Evolutionary conservation across 2,329 filamentous ascomycete species (phyloP), one percentile per base, ranked within the genome.

Genomic region (Teratosphaeriaceae sp.): DNA sequence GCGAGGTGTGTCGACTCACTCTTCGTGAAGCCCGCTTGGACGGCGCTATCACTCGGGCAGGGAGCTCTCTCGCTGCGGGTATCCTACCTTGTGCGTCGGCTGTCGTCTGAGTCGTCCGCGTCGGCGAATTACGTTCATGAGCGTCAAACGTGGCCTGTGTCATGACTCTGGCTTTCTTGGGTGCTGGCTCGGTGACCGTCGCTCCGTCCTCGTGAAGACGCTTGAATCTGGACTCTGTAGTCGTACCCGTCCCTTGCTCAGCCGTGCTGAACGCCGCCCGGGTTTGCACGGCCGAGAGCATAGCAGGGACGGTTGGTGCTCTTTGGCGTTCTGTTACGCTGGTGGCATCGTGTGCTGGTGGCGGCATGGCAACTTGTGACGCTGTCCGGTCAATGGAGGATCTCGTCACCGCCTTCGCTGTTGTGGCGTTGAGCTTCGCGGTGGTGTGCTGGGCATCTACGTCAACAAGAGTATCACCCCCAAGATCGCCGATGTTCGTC

Each of bases 301-400:
- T 44, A 15, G 38, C 13, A 23, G 26, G 24, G 11, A 27, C n/a
- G 15, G 42, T 27, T 11, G 37, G 13, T 13, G 16, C 38, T 22
- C 18, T 11, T 13, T 21, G 15, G 16, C 30, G 24, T 15, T 13
- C 11, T 9, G 19, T 16, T 15, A 39, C 11, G 33, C 19, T 27
- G 19, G 27, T 9, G 19, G 42, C 13, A 31, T 45, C 44, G 16
- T 16, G 7, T 3, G 38, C 29, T 33, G 52, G 53, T 16, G 52
- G 54, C 5, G 53, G 54, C 54, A 56, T 56, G 2, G 45, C 47
- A 12, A 44, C n/a, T 31, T 55, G 54, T 12, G 52, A 56, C 13
- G 45, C 44, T 9, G 51, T 51, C 15, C 37, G 50, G n/a, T 41
- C 16, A 21, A 38, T 5, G 35, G 11, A 16, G n/a, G 18, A 11